phyloP scores from a whole-genome alignment of 176 grass and related monocot species.

The Coix lacrymajobi region DNA sequence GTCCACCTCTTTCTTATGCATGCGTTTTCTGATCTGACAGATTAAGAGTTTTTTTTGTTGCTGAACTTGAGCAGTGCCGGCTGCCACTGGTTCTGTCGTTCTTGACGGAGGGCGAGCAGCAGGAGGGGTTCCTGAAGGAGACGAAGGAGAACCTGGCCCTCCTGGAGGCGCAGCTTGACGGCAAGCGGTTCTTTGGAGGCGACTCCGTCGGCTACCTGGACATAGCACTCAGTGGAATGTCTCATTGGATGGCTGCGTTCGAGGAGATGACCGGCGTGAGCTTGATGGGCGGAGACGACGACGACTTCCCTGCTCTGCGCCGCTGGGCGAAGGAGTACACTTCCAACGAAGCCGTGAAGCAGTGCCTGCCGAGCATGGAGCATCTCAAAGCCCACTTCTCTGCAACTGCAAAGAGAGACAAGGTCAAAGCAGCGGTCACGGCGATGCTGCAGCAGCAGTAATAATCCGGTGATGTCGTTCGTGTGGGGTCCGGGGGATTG shows the following conservation, averaged over 20 bases:
- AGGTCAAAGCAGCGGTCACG: background rate
- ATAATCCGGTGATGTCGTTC: background rate
- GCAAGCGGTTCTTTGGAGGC: slow-evolving; percentile 50
- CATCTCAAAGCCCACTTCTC: background rate
- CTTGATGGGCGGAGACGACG: background rate
- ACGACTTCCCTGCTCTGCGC: slow-evolving; percentile 23
- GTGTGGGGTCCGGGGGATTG: too few species aligned
- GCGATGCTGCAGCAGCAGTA: background rate
- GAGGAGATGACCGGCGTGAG: slow-evolving; percentile 41
- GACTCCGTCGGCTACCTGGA: slow-evolving; percentile 28
- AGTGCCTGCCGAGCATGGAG: slow-evolving; percentile 23
- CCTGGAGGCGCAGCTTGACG: slow-evolving; percentile 35
- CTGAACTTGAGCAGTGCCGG: background rate
- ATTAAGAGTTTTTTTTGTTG: background rate
- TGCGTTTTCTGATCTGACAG: background rate
- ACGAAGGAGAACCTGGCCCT: slow-evolving; percentile 32
- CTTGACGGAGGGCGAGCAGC: slow-evolving; percentile 19
- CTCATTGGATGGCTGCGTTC: slow-evolving; percentile 16
- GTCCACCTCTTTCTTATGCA: too few species aligned
- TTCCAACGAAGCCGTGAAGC: background rate
- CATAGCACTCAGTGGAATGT: background rate
- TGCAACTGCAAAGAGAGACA: background rate
- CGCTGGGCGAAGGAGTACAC: slow-evolving; percentile 36
- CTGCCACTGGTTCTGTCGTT: background rate
- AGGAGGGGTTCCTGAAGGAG: slow-evolving; percentile 7